Base-by-base conservation (phyloP, 75 land plant species). In the Gnetum montanum region DNA sequence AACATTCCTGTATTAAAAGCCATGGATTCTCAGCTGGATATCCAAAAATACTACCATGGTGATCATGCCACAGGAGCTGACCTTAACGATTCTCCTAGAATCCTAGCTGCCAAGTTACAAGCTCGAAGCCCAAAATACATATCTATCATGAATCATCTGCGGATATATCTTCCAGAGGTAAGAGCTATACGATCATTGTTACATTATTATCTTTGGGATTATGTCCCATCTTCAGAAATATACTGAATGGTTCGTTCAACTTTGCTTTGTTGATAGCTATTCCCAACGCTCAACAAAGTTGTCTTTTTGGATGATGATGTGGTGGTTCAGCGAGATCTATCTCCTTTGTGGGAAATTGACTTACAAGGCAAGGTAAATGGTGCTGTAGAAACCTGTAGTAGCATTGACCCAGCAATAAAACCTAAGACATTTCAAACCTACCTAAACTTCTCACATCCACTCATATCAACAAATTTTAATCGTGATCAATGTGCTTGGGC, bases 271-370 rank as follows among this genome's bases (percentile, higher is more conserved):
- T 53, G 52, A 71, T 82, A 92, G 97, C 62, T 92, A 34, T 92
- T 88, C 69, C 97, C 97, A 22, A 80, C 83, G 19, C 82, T 92
- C n/a, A 60, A 74, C 34, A 84, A 74, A 57, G 72, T 93, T 31
- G 84, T 93, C 40, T 89, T 93, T 55, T 68, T 93, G 36, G 98
- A 93, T 54, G 98, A 93, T 65, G 98, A 93, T 65, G 76, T 93
- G 8, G 90, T 93, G 19, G 76, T 88, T 34, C 98, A 89, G 30
- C 72, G 69, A 22, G 98, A 93, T 54, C 65, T 93, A 31, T 58
- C 87, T 18, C 76, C 77, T 4, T 66, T 93, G 46, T 93, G 88
- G 86, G 73, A 76, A 23, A 52, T 85, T 22, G 82, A 93, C 63
- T 75, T 93, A 46, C 49, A 85, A 25, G 96, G 87, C 10, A 89